Base-by-base conservation (phyloP, 1,284 basidiomycete genomes). In the Butyriboletus pseudospeciosus region DNA sequence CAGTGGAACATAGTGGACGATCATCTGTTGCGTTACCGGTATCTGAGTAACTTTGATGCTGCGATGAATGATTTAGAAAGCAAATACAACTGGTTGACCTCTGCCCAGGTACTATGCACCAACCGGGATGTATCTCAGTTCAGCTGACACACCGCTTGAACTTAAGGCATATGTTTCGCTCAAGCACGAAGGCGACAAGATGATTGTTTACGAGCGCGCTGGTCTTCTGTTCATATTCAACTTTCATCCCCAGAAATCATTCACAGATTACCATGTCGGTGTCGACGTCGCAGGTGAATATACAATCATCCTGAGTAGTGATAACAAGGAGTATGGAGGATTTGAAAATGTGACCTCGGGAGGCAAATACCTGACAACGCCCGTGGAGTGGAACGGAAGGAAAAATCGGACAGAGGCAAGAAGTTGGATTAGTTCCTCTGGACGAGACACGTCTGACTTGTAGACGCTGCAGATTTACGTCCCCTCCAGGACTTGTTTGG, bases 1-100 rank as follows among this genome's bases (percentile, higher is more conserved):
- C 96, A 98, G 67, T 99, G 94, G 87, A 96, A 96, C 71, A 78
- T 98, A 25, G 86, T 93, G 46, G 95, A 98, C 66, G 94, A 98
- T 67, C 64, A 67, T 0, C 61, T 93, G 28, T 76, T 98, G 52
- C 86, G 96, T 14, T 99, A 99, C 79, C 86, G 77, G 72, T 98
- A 94, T 71, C 79, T 99, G 49, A 92, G 97, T 74, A 84, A 88
- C 61, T 99, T 98, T 65, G 96, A 99, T 72, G 78, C 79, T 47
- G 91, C 83, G n/a, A 98, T 98, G 93, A 97, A 99, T 75, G 76
- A 81, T 59, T 70, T 87, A 32, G 96, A 96, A 61, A 82, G 77
- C 26, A 76, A 85, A 65, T 90, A 87, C 72, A 78, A 83, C 46
- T 99, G 96, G 95, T 80, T 99, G 32, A 81, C 83, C 30, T 79